These are phyloP conservation scores for Lipomyces sp. DNA, from an alignment of 805 yeast species.

Conservation along the genomic window DNA sequence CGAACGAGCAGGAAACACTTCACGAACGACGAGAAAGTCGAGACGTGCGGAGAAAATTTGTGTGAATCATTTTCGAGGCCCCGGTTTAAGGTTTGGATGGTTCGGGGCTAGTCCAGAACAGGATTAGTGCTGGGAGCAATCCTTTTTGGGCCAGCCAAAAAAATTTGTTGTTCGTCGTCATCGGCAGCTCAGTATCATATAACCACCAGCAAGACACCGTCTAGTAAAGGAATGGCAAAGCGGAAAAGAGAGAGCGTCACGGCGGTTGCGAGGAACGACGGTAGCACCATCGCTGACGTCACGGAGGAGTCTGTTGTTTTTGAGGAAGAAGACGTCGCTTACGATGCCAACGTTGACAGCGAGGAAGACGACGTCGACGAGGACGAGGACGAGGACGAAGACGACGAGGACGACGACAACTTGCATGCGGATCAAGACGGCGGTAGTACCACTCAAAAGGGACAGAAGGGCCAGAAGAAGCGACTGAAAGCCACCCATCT, in stretches of 20 bases:
- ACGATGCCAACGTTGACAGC: background rate
- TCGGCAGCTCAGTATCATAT: background rate
- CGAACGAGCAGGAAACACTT: too few species aligned
- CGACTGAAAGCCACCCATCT: conserved; percentile 14
- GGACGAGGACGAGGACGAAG: conserved; percentile 37
- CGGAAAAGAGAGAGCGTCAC: conserved; percentile 9
- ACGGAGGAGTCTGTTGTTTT: background rate
- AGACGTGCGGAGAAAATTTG: too few species aligned
- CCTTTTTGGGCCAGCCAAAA: too few species aligned
- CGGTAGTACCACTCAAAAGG: background rate
- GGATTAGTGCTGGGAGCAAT: too few species aligned
- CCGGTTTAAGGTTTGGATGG: too few species aligned
- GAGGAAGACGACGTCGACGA: conserved; percentile 23
- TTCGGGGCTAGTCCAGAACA: too few species aligned
- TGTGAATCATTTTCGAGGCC: too few species aligned
- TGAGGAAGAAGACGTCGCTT: background rate
- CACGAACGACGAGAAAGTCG: too few species aligned
- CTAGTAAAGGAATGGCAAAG: too few species aligned
- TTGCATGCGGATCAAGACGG: background rate
- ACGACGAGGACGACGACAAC: conserved; percentile 31
- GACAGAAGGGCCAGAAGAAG: conserved; percentile 1
- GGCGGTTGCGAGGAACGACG: background rate
- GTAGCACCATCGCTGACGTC: background rate
- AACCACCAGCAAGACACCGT: too few species aligned
- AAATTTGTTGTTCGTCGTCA: conserved; percentile 2